phyloP scores from a whole-genome alignment of 176 grass and related monocot species.

The Thalia dealbata region DNA sequence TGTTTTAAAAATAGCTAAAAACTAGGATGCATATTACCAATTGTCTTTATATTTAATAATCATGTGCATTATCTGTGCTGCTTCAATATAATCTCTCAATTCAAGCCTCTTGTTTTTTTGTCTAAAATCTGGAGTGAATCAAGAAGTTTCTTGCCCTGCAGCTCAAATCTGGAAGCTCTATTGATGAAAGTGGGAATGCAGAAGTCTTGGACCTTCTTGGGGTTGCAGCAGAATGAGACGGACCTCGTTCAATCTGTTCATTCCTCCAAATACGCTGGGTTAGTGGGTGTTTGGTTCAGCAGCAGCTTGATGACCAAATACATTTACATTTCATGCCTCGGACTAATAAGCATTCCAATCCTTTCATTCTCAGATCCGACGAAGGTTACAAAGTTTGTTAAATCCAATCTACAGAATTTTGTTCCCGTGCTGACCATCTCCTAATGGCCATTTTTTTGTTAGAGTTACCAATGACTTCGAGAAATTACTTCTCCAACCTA shows the following conservation, averaged over 20 bases:
- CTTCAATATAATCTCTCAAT: neutral
- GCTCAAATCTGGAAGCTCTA: conserved; percentile 5
- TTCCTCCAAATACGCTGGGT: neutral
- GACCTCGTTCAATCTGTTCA: neutral
- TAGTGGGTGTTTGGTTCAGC: neutral
- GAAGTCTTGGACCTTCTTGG: conserved; percentile 17
- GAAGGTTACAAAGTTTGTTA: too few species aligned
- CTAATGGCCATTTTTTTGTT: too few species aligned
- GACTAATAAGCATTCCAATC: too few species aligned
- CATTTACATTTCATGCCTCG: too few species aligned
- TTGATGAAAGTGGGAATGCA: conserved; percentile 15
- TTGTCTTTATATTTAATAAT: neutral
- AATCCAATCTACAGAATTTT: too few species aligned
- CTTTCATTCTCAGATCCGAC: too few species aligned
- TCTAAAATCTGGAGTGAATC: neutral
- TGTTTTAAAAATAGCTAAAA: neutral
- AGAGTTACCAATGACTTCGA: too few species aligned
- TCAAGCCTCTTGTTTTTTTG: neutral
- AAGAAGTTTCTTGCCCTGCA: neutral
- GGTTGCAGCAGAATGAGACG: neutral
- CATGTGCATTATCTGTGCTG: neutral
- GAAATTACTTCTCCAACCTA: too few species aligned
- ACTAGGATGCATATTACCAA: neutral
- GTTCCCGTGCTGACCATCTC: too few species aligned
- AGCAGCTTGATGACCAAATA: too few species aligned